Evolutionary conservation across 164 flowering plant genomes (phyloP).

Genomic region (Berberis thunbergii): DNA sequence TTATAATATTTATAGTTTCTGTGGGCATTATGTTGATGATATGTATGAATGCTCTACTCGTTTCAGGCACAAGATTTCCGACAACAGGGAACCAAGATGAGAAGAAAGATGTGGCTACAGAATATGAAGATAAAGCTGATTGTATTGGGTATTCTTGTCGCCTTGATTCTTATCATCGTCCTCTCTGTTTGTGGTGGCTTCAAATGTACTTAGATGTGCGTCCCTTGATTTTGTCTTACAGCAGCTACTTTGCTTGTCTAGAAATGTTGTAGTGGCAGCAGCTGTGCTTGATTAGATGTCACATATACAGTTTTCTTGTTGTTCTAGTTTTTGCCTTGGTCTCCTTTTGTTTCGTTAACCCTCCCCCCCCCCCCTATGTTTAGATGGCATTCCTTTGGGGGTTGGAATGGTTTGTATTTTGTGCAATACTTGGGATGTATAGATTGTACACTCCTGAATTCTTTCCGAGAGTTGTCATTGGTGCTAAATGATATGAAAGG

Average conservation of each 20-base stretch:
- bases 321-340: background rate
- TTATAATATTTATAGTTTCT: background rate
- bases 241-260: background rate
- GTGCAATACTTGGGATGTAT: background rate
- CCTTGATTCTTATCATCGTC: slow-evolving; percentile 70
- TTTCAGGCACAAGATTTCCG: slow-evolving; percentile 85
- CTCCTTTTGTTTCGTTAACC: background rate
- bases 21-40: background rate
- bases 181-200: slow-evolving; percentile 58
- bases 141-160: slow-evolving; percentile 60
- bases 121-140: slow-evolving; percentile 90
- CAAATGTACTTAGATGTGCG: slow-evolving; percentile 27
- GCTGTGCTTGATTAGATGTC: background rate
- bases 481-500: too few species aligned
- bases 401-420: slow-evolving; percentile 1
- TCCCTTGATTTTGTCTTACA: background rate
- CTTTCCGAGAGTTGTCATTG: background rate
- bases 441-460: background rate
- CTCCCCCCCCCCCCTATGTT: background rate
- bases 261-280: background rate
- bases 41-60: background rate
- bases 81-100: slow-evolving; percentile 61
- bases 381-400: background rate
- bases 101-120: slow-evolving; percentile 89
- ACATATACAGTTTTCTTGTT: background rate